Evolutionary conservation across 495 filamentous ascomycete genomes (phyloP), one percentile per base, ranked within the genome.

Genomic region (Aspergillus panamensis): DNA sequence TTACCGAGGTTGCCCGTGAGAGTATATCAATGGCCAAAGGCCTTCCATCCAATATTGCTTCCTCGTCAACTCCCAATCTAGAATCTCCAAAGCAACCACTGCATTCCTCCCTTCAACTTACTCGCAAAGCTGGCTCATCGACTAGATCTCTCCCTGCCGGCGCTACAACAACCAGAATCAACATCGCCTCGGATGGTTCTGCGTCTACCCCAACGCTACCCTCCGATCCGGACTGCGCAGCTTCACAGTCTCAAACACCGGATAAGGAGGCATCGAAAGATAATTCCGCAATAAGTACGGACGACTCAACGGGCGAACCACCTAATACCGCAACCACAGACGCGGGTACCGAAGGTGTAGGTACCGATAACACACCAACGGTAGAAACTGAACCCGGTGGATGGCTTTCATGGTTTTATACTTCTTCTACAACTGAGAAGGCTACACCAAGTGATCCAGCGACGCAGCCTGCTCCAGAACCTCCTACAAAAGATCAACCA

Each of bases 1-100:
- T 88, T 51, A 91, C 85, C 48, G 82, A 89, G 72, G 82, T 91
- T 68, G 88, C 86, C 55, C 85, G 84, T 68, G 88, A 92, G 74
- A 89, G 85, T 51, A 89, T 91, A 33, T 79, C 86, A 53, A 87
- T 81, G 61, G 73, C 80, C 54, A 69, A 76, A 61, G 70, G 77
- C 68, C 70, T 70, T 65, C 70, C 71, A 59, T 73, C 77, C 56
- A 71, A 77, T 65, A 39, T 69, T 29, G 60, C 70, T 6, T 70
- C 72, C 29, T 64, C 65, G 35, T 70, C 75, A 21, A 64, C 66
- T 35, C 68, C 69, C 55, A 62, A 68, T 8, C 62, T 72, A 32
- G 62, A 70, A 40, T 61, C 57, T 14, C 40, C 66, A 7, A 73
- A 61, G 51, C 63, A 64, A 25, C 57, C 44, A 37, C 66, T 67